Base-by-base conservation (phyloP, 441 rosid species). In the Sinapis alba region DNA sequence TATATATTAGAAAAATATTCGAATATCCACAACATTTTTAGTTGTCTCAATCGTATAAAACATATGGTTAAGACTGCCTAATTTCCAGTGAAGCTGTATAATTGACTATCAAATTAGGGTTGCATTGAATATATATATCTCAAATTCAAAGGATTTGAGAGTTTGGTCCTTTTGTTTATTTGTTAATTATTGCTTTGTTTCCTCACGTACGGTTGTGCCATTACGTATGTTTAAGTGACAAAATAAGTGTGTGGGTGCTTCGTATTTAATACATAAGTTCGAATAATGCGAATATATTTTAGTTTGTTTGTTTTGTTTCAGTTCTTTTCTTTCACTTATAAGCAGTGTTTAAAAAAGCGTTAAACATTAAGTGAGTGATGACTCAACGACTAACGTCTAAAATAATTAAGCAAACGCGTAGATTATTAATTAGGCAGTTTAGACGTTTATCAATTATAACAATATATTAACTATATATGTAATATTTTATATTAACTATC, bases 91-190 rank as follows among this genome's bases (percentile, higher is more conserved):
- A 53, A 70, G 69, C 12, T 57, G 32, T 65, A 57, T 77, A 64
- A 47, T 65, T 69, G 65, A 65, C 73, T 77, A 64, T 23, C 53
- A 27, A 70, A 21, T 36, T 38, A 30, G 43, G 34, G 23, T 27
- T 65, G 62, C 34, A 65, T 16, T 64, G 20, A 19, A 8, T 32
- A 19, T 32, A 15, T 34, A 13, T 28, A 68, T 60, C 11, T 5
- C 68, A 68, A 32, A 64, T 64, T 45, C 72, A 77, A 65, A 57
- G 72, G 67, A 77, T 12, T 41, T 15, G 68, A 77, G 67, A 77
- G 68, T 59, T 59, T 34, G 62, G 47, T 58, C 60, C 47, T 62
- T 27, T 38, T 9, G 71, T 62, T 75, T 71, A 23, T 65, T 58
- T 58, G 45, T 24, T 47, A 34, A 58, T 59, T 30, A 47, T 59